These are phyloP conservation scores for Sanguinoderma infundibulare DNA, from an alignment of 1,284 basidiomycete species.

Conservation along the genomic window DNA sequence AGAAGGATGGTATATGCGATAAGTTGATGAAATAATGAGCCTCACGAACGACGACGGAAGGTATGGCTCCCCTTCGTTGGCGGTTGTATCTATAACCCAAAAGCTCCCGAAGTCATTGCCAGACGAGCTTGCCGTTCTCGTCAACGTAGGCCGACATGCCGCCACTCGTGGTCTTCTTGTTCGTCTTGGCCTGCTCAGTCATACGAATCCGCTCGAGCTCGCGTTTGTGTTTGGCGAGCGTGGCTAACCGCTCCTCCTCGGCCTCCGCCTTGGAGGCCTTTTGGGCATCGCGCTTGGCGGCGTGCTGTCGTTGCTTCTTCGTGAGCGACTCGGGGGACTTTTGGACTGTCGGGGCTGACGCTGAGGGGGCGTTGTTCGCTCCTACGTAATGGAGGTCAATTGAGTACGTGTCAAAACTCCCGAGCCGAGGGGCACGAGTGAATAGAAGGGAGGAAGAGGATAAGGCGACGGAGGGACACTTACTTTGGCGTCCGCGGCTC, in stretches of 20 bases:
- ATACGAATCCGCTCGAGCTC: conserved; percentile 60
- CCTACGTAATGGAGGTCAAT: conserved; percentile 19
- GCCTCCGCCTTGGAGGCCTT: conserved; percentile 61
- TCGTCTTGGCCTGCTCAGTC: conserved; percentile 46
- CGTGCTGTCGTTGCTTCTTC: conserved; percentile 75
- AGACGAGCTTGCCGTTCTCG: conserved; percentile 38
- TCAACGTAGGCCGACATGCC: conserved; percentile 36
- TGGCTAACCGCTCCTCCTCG: conserved; percentile 55
- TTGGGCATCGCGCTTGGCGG: conserved; percentile 56
- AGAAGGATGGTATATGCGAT: conserved; percentile 22
- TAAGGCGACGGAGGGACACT: conserved; percentile 24
- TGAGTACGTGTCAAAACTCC: neutral
- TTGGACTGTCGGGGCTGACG: conserved; percentile 25
- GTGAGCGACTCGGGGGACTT: conserved; percentile 51
- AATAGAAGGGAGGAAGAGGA: neutral
- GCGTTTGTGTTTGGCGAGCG: conserved; percentile 61
- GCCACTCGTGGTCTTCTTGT: conserved; percentile 29
- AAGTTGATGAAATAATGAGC: neutral
- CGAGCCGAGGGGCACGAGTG: neutral
- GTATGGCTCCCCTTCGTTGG: neutral
- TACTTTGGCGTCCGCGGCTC: conserved; percentile 54
- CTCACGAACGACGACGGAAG: neutral
- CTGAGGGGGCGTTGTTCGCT: conserved; percentile 23
- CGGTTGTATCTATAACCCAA: neutral
- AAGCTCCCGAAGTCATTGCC: conserved; percentile 24